phyloP scores from a whole-genome alignment of 192 early-diverging fungal genomes.

The Podochytrium sp. region DNA sequence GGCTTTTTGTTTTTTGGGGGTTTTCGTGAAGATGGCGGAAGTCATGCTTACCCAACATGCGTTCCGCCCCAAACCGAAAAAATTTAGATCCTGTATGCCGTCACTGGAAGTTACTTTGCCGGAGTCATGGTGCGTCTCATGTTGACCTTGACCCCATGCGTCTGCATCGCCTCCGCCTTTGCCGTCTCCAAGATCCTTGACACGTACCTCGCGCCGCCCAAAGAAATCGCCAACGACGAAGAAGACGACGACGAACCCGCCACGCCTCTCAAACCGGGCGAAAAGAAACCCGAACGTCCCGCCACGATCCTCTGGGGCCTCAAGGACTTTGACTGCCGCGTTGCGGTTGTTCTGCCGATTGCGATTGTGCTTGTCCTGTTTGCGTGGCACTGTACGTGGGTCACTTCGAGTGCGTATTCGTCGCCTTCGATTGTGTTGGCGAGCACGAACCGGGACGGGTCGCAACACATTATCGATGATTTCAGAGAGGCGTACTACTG shows the following conservation, averaged over 20 bases:
- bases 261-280: constrained; percentile 26
- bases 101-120: constrained; percentile 99
- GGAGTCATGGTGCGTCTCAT: constrained; percentile 99
- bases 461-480: constrained; percentile 96
- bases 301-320: constrained; percentile 10
- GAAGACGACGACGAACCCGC: constrained; percentile 34
- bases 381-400: constrained; percentile 98
- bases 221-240: constrained; percentile 20
- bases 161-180: constrained; percentile 92
- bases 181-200: constrained; percentile 88
- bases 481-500: constrained; percentile 99
- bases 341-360: constrained; percentile 61
- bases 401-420: constrained; percentile 97
- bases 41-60: background rate
- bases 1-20: background rate
- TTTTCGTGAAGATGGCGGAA: background rate
- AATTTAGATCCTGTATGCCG: constrained; percentile 82
- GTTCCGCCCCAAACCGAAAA: background rate
- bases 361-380: constrained; percentile 82
- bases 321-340: constrained; percentile 7
- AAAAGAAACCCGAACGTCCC: constrained; percentile 1
- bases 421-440: constrained; percentile 98
- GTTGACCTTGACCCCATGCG: constrained; percentile 96
- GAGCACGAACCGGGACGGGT: constrained; percentile 83
- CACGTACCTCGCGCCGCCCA: constrained; percentile 68